These are phyloP conservation scores for Marvania coccoides DNA, from an alignment of 139 green algal genomes.

Conservation along the genomic window DNA sequence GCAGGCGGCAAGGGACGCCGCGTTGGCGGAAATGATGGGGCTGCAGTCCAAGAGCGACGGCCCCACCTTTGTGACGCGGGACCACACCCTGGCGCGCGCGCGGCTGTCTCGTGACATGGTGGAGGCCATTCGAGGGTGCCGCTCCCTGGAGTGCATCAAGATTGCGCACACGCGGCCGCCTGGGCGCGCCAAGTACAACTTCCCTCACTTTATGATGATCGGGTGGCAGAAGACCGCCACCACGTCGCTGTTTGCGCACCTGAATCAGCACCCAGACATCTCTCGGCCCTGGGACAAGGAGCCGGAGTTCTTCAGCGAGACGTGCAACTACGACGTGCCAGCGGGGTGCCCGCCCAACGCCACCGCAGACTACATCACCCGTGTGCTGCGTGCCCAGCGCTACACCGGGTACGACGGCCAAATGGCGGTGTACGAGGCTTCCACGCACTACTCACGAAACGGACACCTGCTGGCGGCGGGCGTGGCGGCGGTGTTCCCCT, in stretches of 20 bases:
- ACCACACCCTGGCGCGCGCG: not conserved
- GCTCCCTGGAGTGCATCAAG: slow-evolving; percentile 5
- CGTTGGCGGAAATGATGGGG: slow-evolving; percentile 1
- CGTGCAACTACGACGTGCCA: not conserved
- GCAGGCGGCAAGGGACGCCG: not conserved
- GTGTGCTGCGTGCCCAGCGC: not conserved
- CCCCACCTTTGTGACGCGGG: not conserved
- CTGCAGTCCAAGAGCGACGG: not conserved
- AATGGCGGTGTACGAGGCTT: slow-evolving; percentile 16
- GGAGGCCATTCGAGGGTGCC: slow-evolving; percentile 3
- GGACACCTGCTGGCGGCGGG: slow-evolving; percentile 6
- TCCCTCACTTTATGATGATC: slow-evolving; percentile 8
- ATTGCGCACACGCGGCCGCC: not conserved
- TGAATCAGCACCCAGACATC: not conserved
- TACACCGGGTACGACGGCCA: slow-evolving; percentile 1
- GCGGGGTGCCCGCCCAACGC: not conserved
- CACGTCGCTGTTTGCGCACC: not conserved
- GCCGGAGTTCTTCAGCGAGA: slow-evolving; percentile 7
- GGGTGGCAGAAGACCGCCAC: slow-evolving; percentile 6
- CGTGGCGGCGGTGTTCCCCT: slow-evolving; percentile 10
- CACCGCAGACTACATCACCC: not conserved
- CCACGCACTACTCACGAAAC: slow-evolving; percentile 8
- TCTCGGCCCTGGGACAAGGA: slow-evolving; percentile 1
- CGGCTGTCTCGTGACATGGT: not conserved
- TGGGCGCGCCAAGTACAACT: slow-evolving; percentile 1